Conservation (phyloP, 2,329 filamentous ascomycete species). For the Stemphylium beticola region DNA sequence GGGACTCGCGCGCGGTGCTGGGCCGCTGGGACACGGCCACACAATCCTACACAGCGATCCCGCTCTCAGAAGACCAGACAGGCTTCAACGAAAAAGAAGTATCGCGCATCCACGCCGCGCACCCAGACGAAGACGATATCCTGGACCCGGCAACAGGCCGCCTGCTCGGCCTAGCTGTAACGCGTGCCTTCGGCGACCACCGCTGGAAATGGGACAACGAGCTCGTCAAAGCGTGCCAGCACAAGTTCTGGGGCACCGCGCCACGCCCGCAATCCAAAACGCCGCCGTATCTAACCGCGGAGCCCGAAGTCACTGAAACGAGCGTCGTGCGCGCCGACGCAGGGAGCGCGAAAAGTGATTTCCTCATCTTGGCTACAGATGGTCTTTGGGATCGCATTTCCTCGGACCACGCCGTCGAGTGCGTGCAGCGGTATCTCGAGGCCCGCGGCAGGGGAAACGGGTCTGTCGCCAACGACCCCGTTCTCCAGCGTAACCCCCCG, state of each 20-base stretch:
- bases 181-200: constrained; percentile 71
- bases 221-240: constrained; percentile 53
- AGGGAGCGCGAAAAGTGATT: constrained; percentile 54
- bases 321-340: constrained; percentile 52
- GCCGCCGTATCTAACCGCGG: constrained; percentile 72
- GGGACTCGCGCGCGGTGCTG: constrained; percentile 71
- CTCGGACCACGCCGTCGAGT: constrained; percentile 63
- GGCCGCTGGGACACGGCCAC: constrained; percentile 56
- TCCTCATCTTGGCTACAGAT: constrained; percentile 71
- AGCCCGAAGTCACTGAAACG: constrained; percentile 67
- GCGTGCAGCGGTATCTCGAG: constrained; percentile 63
- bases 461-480: constrained; percentile 24
- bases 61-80: constrained; percentile 70
- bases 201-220: constrained; percentile 70
- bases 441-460: constrained; percentile 39
- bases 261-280: constrained; percentile 56
- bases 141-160: constrained; percentile 63
- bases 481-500: constrained; percentile 10
- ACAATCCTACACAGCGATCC: constrained; percentile 58
- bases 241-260: constrained; percentile 58
- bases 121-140: constrained; percentile 67
- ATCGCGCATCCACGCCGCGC: constrained; percentile 60
- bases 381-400: constrained; percentile 70
- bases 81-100: constrained; percentile 67
- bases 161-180: constrained; percentile 66